Evolutionary conservation across 208 protist species (phyloP).

Genomic region (Leishmania turanica): DNA sequence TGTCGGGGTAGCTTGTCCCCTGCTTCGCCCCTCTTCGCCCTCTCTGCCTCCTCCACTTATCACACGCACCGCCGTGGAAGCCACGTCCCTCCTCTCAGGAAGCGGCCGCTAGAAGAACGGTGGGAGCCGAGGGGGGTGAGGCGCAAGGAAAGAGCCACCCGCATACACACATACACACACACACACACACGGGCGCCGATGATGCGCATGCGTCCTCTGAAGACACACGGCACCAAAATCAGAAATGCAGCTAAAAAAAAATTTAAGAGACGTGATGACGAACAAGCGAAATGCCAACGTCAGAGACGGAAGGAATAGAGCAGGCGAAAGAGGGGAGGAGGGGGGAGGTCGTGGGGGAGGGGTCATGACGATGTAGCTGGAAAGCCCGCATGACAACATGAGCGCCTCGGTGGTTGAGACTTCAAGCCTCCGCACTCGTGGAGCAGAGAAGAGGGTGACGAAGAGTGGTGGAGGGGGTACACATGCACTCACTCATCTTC

Average conservation of each 20-base stretch:
- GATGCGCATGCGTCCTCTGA: neutral
- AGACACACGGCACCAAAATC: neutral
- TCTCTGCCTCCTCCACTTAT: neutral
- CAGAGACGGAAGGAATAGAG: neutral
- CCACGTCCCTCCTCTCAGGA: neutral
- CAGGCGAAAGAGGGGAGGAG: neutral
- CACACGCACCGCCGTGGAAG: neutral
- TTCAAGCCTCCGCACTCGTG: no score
- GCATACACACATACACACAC: neutral
- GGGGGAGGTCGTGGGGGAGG: no score
- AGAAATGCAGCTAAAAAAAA: neutral
- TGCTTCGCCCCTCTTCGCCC: neutral
- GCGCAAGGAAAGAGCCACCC: neutral
- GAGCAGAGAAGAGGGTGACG: neutral
- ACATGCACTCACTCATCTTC: no score
- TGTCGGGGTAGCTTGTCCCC: neutral
- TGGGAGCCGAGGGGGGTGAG: neutral
- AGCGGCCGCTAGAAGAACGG: neutral
- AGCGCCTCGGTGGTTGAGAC: no score
- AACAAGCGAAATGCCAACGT: neutral
- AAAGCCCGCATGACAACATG: no score
- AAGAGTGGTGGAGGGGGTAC: neutral
- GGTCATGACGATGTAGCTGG: no score
- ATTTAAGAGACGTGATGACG: neutral
- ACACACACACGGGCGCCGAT: neutral